Evolutionary conservation across 768 basidiomycete genomes (phyloP), one percentile per base, ranked within the genome.

Genomic region (Termitomyces heimii): DNA sequence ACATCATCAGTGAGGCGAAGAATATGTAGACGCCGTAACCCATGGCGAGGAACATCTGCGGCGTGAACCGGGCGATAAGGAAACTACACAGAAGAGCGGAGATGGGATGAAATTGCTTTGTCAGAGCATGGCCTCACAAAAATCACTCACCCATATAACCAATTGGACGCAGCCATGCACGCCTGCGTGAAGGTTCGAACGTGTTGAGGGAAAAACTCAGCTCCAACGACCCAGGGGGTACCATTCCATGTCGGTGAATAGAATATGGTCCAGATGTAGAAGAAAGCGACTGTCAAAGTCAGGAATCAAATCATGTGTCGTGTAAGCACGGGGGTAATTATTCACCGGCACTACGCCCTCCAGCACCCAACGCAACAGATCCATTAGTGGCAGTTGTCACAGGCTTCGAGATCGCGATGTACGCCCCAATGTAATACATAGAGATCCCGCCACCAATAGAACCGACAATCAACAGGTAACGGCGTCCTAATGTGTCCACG

Each of bases 361-460:
- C 71, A 10, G 63, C 37, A 9, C 53, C 55, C 14, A 73, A 49
- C 9, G 46, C 58, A 0, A 60, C 35, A 5, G 64, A 56, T 5
- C 63, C 58, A 29, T 18, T 45, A 6, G 49, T 13, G 13, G 34
- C 28, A 39, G 42, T 47, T 13, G 47, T 20, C 12, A 67, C 59
- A 3, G 73, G 70, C 49, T 73, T 62, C 0, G 68, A 71, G 51
- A 77, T 61, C 32, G 73, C 73, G 60, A 78, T 74, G 62, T 75
- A 79, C 5, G 72, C 77, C 3, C 72, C 77, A 54, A 80, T 71
- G 60, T 75, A 78, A 51, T 72, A 76, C 72, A 81, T 75, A 26
- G 68, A 71, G 28, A 75, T 26, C 0, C 71, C 68, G 24, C 77
- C 76, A 5, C 71, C 71, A 4, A 72, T 56, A 6, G 75, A 73